Percentiles rank a stretch among this genome's conserved stretches.
phyloP scores from a whole-genome alignment of 2,329 filamentous ascomycete genomes.

The Fusarium sp. region DNA sequence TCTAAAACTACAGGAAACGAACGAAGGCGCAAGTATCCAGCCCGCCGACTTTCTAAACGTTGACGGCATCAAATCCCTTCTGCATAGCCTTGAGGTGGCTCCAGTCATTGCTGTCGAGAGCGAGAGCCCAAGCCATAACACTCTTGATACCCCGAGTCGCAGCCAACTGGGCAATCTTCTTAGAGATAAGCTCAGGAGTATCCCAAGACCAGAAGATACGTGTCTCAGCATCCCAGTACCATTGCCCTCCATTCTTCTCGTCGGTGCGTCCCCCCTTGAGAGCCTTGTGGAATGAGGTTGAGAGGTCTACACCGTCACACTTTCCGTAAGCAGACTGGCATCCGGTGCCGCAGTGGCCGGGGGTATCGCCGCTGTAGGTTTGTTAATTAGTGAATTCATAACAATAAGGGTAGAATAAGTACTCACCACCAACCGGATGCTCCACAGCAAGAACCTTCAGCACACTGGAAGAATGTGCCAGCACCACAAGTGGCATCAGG shows the following conservation, averaged over 20 bases:
- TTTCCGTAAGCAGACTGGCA: conserved; percentile 39
- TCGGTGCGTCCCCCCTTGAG: conserved; percentile 57
- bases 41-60: not conserved
- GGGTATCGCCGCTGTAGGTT: conserved; percentile 22
- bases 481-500: conserved; percentile 40
- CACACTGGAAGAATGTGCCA: conserved; percentile 35
- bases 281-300: conserved; percentile 56
- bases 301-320: conserved; percentile 41
- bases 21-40: not conserved
- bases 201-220: conserved; percentile 69
- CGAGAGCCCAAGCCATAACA: conserved; percentile 67
- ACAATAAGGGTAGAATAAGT: accelerated
- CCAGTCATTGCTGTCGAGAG: conserved; percentile 61
- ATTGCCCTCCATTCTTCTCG: conserved; percentile 64
- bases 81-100: conserved; percentile 59
- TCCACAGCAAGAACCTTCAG: conserved; percentile 32
- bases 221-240: conserved; percentile 63
- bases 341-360: conserved; percentile 40
- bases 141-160: conserved; percentile 59
- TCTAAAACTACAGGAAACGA: no score
- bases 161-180: conserved; percentile 62
- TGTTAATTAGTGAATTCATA: not conserved
- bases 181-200: conserved; percentile 59
- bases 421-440: conserved; percentile 44
- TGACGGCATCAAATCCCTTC: conserved; percentile 22